Base-by-base conservation (phyloP, 208 protist species). In the Polymyxa betae region DNA sequence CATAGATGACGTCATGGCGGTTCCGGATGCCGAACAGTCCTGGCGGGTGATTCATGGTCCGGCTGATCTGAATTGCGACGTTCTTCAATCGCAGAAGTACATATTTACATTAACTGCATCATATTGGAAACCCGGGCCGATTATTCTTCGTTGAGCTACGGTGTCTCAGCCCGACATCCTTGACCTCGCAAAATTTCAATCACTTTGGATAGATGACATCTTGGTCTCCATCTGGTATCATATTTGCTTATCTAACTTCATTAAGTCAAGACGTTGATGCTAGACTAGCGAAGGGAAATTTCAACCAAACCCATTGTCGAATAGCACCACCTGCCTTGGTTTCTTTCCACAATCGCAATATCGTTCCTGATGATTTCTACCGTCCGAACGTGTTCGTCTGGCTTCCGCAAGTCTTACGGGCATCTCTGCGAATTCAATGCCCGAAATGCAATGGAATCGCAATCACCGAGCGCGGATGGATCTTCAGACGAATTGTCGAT, bases 381-480 rank as follows among this genome's bases (percentile, higher is more conserved):
- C 72, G 35, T n/a, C 72, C 72, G n/a, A 82, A 82, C 16, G 72
- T 82, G 72, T 82, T 82, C 72, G 72, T 82, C 16, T 82, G 72
- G 72, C 16, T 82, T 35, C 72, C 72, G 5, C 35, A 82, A 12
- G 12, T 45, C 35, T n/a, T 82, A 35, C 35, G 72, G 16, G 35
- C 5, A 20, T 35, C n/a, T 5, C 16, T 82, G 16, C 10, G 12
- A 35, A 82, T 82, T 5, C 5, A 35, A 35, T 82, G 72, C 72
- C 72, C 72, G 16, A 82, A 35, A 5, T 82, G 72, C 35, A 20
- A 5, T n/a, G 35, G n/a, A 20, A 82, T 43, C 35, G 72, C 5
- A 20, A 43, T 45, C 5, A 5, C 10, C 5, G 72, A 82, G 40
- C 10, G 5, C 72, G 72, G 72, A 5, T 82, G 72, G 72, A 16